Evolutionary conservation across 306 rosid species (phyloP), one percentile per base, ranked within the genome.

Genomic region (Crotalaria pallida): DNA sequence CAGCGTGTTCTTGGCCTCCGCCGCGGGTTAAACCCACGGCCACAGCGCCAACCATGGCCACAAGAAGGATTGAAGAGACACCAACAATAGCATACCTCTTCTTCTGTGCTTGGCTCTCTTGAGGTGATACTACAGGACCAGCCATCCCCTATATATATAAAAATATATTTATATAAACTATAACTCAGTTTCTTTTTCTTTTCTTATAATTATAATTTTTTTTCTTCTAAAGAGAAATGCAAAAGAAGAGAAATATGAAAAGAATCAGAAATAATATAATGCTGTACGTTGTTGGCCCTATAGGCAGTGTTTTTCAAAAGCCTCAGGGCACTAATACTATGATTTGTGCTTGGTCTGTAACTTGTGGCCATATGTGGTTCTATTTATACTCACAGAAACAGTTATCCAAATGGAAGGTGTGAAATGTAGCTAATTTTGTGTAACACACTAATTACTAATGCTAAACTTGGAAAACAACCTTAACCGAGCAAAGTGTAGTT

Each of bases 61-160:
- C 64, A 10, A 80, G 65, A 31, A 80, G 84, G 48, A 80, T 26
- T 3, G 77, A 68, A 34, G 84, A 80, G 4, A 80, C 0, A 7
- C 80, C 67, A 15, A 80, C 26, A 47, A 80, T 15, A 6, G 69
- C 43, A 15, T 45, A 17, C 40, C 7, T 67, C 40, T 13, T 68
- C 31, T 29, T 10, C 10, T 36, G 12, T 4, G 41, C 21, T 2
- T 1, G 9, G 11, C 23, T 18, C 9, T 0, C 3, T 3, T 61
- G 1, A n/a, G n/a, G n/a, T n/a, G n/a, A n/a, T 0, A 1, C 15
- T 41, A 10, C 56, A 49, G 56, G 3, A 6, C 21, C 56, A 7
- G 56, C 56, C 56, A 49, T 49, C 27, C 26, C 15, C n/a, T n/a
- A n/a, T n/a, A n/a, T n/a, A n/a, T n/a, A n/a, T n/a, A n/a, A n/a